These are phyloP conservation scores for Linderniella brevidens DNA, from an alignment of 257 asterid species.

Conservation along the genomic window DNA sequence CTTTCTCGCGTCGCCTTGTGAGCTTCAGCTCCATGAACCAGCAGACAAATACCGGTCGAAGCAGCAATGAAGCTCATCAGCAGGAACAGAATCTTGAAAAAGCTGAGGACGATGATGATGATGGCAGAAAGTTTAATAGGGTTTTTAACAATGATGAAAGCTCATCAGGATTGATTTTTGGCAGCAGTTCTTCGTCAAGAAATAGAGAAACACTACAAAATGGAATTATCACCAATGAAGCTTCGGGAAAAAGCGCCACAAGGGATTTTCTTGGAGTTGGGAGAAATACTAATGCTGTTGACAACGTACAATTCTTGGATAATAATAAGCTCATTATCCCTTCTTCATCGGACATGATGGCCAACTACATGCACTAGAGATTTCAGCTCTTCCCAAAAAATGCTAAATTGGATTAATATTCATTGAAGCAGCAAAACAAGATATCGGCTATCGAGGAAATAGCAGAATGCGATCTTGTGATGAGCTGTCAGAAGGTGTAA, in stretches of 20 bases:
- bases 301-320: constrained; percentile 22
- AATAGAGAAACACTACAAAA: constrained; percentile 8
- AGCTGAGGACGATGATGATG: too few relatives aligned
- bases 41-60: too few relatives aligned
- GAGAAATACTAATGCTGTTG: too few relatives aligned
- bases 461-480: constrained; percentile 49
- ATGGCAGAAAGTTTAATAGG: too few relatives aligned
- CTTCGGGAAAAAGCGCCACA: constrained; percentile 26
- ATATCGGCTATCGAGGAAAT: constrained; percentile 5
- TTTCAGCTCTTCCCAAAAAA: constrained; percentile 1
- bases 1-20: constrained; percentile 18
- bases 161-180: too few relatives aligned
- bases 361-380: constrained; percentile 10
- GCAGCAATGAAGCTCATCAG: background rate
- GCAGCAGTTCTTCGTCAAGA: background rate
- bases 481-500: constrained; percentile 44
- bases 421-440: background rate
- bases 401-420: background rate
- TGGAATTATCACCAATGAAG: constrained; percentile 15
- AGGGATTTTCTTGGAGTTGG: constrained; percentile 82
- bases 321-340: constrained; percentile 21
- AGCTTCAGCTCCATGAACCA: constrained; percentile 15
- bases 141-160: too few relatives aligned
- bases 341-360: constrained; percentile 30
- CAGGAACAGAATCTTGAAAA: background rate